Evolutionary conservation across 2,329 filamentous ascomycete species (phyloP), one percentile per base, ranked within the genome.

Genomic region (Cladosporium velox): DNA sequence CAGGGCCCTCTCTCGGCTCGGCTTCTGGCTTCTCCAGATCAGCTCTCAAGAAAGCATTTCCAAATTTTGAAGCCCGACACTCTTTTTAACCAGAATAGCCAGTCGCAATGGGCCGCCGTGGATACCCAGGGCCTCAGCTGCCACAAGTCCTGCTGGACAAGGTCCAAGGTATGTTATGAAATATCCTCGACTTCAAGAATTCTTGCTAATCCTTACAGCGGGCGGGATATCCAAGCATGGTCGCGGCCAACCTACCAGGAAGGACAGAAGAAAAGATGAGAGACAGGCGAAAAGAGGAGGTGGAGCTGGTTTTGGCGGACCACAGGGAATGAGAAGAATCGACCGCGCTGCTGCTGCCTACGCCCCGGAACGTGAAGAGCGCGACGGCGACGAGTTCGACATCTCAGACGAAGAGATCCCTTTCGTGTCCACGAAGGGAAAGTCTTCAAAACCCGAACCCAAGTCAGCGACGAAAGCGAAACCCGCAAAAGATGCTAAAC

Each of bases 231-330:
- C 68, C 26, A 71, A 69, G 64, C 59, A 68, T 67, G 68, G 70
- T 66, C 62, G 65, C 10, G 62, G 63, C 35, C 70, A 70, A 30
- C 66, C 63, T 11, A 66, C 71, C 11, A 71, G 77, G 21, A 78
- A 78, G 66, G 74, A 77, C 64, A 84, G 86, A 66, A 85, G 91
- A 65, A 91, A 89, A 74, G 85, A 85, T 18, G 87, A 90, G 71
- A 84, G 90, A 64, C 79, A 82, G 26, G 82, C 86, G 71, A 90
- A 88, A 76, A 90, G 86, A 76, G 73, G 77, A 32, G 80, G 64
- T 3, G 49, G 64, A 14, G 34, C 44, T 18, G 44, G 55, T 18
- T 44, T 44, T 32, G 44, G 44, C 32, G 64, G 44, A 4, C 24
- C 64, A 10, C 57, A 60, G 26, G 57, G 64, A n/a, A 32, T 44